A percentile compares a stretch with the other conserved stretches of the same genome.
Conservation (phyloP, 345 rosid genomes). For the Cardiospermum halicacabum region DNA sequence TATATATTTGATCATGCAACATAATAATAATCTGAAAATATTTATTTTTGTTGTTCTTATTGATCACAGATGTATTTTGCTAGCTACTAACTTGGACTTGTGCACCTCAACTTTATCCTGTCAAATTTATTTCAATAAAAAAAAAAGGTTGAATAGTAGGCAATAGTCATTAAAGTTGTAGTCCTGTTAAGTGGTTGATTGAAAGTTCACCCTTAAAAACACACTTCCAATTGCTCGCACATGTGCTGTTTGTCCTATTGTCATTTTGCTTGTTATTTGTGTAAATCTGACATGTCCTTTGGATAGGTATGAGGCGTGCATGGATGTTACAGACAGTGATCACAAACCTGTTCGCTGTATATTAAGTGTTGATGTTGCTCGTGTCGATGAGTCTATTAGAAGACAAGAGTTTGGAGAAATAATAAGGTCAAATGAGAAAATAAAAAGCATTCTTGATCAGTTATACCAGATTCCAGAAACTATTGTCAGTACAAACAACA, state of each 20-base stretch:
- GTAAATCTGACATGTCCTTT: conserved; percentile 12
- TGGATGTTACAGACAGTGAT: conserved; percentile 87
- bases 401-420: conserved; percentile 65
- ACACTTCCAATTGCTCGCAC: not conserved
- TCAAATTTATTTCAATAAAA: too few species aligned
- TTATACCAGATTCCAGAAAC: conserved; percentile 64
- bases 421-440: conserved; percentile 48
- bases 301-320: conserved; percentile 64
- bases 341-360: conserved; percentile 81
- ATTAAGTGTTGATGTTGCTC: conserved; percentile 56
- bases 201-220: not conserved
- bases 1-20: too few species aligned
- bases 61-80: too few species aligned
- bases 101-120: too few species aligned
- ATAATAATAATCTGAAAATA: too few species aligned
- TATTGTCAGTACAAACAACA: conserved; percentile 54
- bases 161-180: too few species aligned
- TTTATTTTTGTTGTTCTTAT: too few species aligned
- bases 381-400: conserved; percentile 67
- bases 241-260: not conserved
- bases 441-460: conserved; percentile 43
- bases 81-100: too few species aligned
- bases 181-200: too few species aligned
- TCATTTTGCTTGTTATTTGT: not conserved
- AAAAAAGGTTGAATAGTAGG: too few species aligned